Base-by-base conservation (phyloP, 2,329 filamentous ascomycete genomes). In the Juglanconis juglandina region DNA sequence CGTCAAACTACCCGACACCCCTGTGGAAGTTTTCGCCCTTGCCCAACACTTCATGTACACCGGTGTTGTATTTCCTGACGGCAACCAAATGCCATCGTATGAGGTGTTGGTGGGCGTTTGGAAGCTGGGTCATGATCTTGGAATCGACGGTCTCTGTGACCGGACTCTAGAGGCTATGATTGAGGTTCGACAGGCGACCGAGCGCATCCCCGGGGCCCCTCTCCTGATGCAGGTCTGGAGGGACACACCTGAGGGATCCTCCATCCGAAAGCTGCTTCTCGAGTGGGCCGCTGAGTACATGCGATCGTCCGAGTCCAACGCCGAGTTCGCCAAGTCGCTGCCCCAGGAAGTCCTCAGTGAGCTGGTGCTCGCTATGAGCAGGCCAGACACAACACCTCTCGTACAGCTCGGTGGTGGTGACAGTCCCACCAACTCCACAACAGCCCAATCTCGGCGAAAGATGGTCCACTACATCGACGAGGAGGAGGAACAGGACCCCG, bases 221-320 rank as follows among this genome's bases (percentile, higher is more conserved):
- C 75, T 87, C 1, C 78, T 87, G 5, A 80, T 87, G 1, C 79
- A 83, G 66, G 84, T 85, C 6, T 87, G 85, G 84, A 79, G 81
- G 53, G 83, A 87, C 55, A 86, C 84, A 0, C 83, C 83, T 0
- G 82, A 84, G 64, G 84, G 83, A 8, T 87, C 84, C 3, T 79
- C 82, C 1, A 82, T 88, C 53, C 78, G 85, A 44, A 77, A 78
- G 62, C 79, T 87, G 42, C 77, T 88, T 13, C 73, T 87, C 3
- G 79, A 77, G 10, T 88, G 85, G 85, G 82, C 84, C 1, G 84
- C 83, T 33, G 85, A 87, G 70, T 87, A 87, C 66, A 85, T 87
- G 74, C 75, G 82, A 47, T 81, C 81, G 0, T 85, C 83, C 3
- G 79, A 84, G 30, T 76, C 78, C 1, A 77, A 83, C 17, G 76